Conservation (phyloP, 495 filamentous ascomycete genomes). For the Neurospora pannonica region DNA sequence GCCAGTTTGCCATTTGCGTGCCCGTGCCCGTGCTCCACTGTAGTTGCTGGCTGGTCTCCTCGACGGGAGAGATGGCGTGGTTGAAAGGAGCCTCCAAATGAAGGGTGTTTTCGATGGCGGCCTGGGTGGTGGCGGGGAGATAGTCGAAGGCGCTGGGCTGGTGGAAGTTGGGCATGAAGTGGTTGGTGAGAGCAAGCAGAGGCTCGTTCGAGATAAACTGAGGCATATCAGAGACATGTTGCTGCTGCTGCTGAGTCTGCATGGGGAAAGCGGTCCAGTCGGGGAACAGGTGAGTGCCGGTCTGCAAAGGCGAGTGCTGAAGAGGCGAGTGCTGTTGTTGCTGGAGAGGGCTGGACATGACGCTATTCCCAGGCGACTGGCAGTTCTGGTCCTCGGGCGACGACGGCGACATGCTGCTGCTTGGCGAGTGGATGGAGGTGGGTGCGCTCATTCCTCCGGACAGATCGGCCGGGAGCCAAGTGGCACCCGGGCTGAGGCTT, state of each 20-base stretch:
- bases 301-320: conserved; percentile 39
- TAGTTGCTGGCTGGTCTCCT: conserved; percentile 55
- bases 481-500: conserved; percentile 27
- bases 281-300: conserved; percentile 29
- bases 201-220: conserved; percentile 42
- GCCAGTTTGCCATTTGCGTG: conserved; percentile 51
- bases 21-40: conserved; percentile 34
- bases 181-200: conserved; percentile 37
- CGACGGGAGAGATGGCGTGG: conserved; percentile 49
- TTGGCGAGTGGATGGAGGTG: conserved; percentile 28
- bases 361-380: conserved; percentile 33
- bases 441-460: conserved; percentile 22
- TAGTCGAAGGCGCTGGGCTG: conserved; percentile 55
- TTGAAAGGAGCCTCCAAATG: conserved; percentile 54
- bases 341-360: conserved; percentile 34
- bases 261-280: conserved; percentile 45
- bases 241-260: conserved; percentile 40
- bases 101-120: conserved; percentile 51
- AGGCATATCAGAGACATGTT: conserved; percentile 39
- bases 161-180: conserved; percentile 37
- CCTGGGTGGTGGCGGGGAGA: conserved; percentile 59
- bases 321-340: conserved; percentile 8
- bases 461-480: conserved; percentile 40
- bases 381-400: conserved; percentile 37
- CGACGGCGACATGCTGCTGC: conserved; percentile 29